Conservation (phyloP, 495 filamentous ascomycete genomes). For the Xylaria longipes region DNA sequence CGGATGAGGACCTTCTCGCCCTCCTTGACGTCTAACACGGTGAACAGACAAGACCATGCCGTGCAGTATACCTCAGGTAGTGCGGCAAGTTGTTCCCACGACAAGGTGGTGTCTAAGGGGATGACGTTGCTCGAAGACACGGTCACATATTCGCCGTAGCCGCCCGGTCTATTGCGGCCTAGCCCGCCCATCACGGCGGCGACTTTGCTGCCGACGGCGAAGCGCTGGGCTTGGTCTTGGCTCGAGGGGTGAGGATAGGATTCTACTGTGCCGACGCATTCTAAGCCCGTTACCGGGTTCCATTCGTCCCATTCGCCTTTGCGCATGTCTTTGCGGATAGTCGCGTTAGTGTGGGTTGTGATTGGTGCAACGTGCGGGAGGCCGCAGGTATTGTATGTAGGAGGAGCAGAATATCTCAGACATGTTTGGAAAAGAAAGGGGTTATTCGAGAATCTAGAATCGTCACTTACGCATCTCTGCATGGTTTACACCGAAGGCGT, state of each 20-base stretch:
- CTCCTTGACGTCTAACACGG: constrained; percentile 41
- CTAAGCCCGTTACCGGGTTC: constrained; percentile 52
- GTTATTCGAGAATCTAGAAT: neutral
- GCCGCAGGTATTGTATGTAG: neutral
- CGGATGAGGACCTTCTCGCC: constrained; percentile 50
- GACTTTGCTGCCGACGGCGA: constrained; percentile 45
- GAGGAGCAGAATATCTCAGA: neutral
- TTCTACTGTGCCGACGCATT: constrained; percentile 54
- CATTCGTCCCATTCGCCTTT: constrained; percentile 58
- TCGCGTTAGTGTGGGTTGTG: neutral
- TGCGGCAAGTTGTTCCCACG: constrained; percentile 52
- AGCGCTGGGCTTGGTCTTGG: constrained; percentile 28
- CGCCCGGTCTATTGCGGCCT: constrained; percentile 47
- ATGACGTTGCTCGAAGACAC: constrained; percentile 47
- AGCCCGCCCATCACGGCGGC: constrained; percentile 54
- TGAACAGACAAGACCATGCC: constrained; percentile 53
- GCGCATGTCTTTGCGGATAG: constrained; percentile 46
- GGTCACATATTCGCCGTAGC: constrained; percentile 51
- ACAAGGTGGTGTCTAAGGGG: constrained; percentile 37
- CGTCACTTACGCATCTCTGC: constrained; percentile 48
- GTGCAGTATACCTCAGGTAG: constrained; percentile 53
- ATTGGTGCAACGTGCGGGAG: neutral
- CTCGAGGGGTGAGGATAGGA: constrained; percentile 29
- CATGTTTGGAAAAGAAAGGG: neutral
- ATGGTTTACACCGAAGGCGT: constrained; percentile 57